Base-by-base conservation (phyloP, 140 eudicot genomes). In the Stevia rebaudiana region DNA sequence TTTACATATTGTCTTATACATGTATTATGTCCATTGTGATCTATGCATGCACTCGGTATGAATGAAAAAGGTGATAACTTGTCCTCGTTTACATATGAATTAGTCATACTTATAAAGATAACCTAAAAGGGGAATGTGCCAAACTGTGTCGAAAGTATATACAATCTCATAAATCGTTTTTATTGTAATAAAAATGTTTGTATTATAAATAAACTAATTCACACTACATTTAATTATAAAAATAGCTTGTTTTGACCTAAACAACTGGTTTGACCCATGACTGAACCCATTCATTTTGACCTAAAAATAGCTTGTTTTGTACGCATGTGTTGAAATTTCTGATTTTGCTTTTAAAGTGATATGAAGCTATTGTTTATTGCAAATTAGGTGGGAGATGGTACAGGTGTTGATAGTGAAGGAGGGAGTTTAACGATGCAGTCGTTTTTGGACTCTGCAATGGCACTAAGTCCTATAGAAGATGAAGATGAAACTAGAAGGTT, bases 401-500 rank as follows among this genome's bases (percentile, higher is more conserved):
- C 82, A 10, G 96, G 91, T 42, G 78, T 78, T 10, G 88, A 73
- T 65, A 81, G 69, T 50, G 96, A 88, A 47, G 92, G 87, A 53
- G 79, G 96, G 65, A 81, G 56, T 73, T 63, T 81, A 43, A 77
- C 85, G 98, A 79, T 92, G 98, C 98, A 92, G 74, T 83, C 79
- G 18, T 88, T 92, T 79, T 92, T 95, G 98, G 98, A 88, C 63
- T 84, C 98, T 50, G 96, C 98, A 7, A 82, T 88, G 95, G 87
- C 80, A 42, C 64, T 76, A 48, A 53, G 82, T 70, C 94, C 89
- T 10, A 4, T 4, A 28, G 33, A 28, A 1, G 33, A 28, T 28
- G 33, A 28, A 1, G 4, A 4, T 28, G 33, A 92, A 13, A 77
- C 86, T 42, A 78, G 83, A 25, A 92, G 98, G 98, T 92, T 56